Evolutionary conservation across 2,329 filamentous ascomycete species (phyloP), one percentile per base, ranked within the genome.

Genomic region (Claviceps maximensis): DNA sequence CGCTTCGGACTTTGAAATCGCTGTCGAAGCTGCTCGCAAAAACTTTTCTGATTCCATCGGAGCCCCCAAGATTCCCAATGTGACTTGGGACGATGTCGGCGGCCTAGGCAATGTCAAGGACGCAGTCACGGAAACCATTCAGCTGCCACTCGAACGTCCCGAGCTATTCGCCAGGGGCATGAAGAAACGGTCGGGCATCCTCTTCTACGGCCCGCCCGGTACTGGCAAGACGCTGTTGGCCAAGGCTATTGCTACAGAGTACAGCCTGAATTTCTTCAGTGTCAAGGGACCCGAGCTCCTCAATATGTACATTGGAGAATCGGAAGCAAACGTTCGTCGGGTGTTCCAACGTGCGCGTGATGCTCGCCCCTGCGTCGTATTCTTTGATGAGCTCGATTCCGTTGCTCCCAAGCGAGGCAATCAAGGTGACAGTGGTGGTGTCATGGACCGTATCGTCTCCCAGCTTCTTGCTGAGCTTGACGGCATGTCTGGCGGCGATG

Each of bases 1-100:
- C 1, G 87, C 87, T 59, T 74, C 78, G 2, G 93, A 98, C 67
- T 91, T 97, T 58, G 89, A 95, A 52, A 72, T 84, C n/a, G 93
- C 93, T 0, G 91, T 98, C 3, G 91, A 97, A 55, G 89, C 90
- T 6, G 93, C 93, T 1, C 83, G 93, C 52, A 96, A 96, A 76
- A 97, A 96, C 69, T 98, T 98, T 66, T 91, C 93, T 6, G 93
- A 97, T 67, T 86, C 91, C 0, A 98, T 98, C 58, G 93, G 93
- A 25, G 93, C 93, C 5, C 93, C 93, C 2, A 97, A 97, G 76
- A 97, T 97, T 57, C 93, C 91, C 7, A 96, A 95, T 57, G 93
- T 98, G 7, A 85, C 85, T 23, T 98, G 91, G 91, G 86, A 91
- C 59, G 91, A 98, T 66, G 91, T 98, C 21, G 91, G 91, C 67